Evolutionary conservation across 176 grass and related monocot genomes (phyloP), one percentile per base, ranked within the genome.

Genomic region (Oryza brachyantha): DNA sequence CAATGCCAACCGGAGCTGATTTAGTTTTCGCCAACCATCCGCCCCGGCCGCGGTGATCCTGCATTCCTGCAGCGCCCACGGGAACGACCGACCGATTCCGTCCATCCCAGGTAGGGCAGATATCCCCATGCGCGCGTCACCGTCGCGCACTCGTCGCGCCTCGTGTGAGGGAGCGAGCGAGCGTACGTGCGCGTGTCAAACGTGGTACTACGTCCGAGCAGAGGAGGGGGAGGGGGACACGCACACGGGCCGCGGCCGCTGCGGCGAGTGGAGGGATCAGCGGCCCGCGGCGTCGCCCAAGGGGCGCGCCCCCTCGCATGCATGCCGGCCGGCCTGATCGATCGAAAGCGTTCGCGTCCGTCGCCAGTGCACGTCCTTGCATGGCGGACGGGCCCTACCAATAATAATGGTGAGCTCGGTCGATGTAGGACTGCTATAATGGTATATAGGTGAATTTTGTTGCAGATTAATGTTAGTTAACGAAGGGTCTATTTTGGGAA

Each of bases 271-370:
- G 84, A 79, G 73, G 82, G 91, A 61, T 68, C 68, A 54, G 46
- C 73, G 52, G 21, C 87, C 82, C 84, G 46, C 61, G 36, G 29
- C 34, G 3, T 40, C 29, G 68, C 32, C 76, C 58, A 93, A 93
- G 78, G 91, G 84, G 0, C 81, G 78, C 25, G 52, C 24, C n/a
- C n/a, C 52, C 52, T 57, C 52, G 52, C 19, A 3, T 4, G n/a
- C n/a, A 57, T 10, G 52, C 21, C n/a, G 52, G 52, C n/a, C 50
- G 46, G 17, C 3, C 45, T 14, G 41, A 13, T 16, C 42, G 41
- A 2, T n/a, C 0, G 41, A 13, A 46, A 17, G 42, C 41, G 42
- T 4, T 45, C 43, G 43, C 43, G 13, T 46, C 48, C 43, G 13
- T 46, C 48, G 48, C 19, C 17, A 17, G 2, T 52, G 52, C 52